These are phyloP conservation scores for Lichtheimia ornata DNA, from an alignment of 371 early-diverging fungal genomes.

Conservation along the genomic window DNA sequence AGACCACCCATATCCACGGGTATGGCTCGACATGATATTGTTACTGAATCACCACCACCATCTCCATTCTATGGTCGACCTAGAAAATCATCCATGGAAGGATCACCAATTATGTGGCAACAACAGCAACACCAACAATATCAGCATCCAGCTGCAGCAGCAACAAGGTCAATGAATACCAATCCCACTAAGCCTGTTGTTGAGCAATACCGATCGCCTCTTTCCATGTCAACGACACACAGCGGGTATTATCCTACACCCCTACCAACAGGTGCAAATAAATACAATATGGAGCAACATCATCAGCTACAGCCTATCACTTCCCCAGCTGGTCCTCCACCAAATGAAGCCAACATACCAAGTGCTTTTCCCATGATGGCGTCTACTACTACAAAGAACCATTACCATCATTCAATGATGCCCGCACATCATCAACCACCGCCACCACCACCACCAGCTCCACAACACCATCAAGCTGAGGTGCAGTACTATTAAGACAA, in stretches of 20 bases:
- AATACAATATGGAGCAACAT: too few species aligned
- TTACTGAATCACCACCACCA: neutral
- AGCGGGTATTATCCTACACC: neutral
- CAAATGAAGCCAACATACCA: too few species aligned
- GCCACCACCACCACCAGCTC: too few species aligned
- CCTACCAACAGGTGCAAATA: neutral
- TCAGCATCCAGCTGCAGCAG: neutral
- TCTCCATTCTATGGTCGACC: neutral
- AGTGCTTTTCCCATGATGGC: too few species aligned
- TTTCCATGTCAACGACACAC: neutral
- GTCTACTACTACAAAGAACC: too few species aligned
- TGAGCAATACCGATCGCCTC: slow-evolving; percentile 1
- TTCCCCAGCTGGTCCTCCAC: too few species aligned
- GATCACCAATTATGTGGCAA: neutral
- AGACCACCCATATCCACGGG: neutral
- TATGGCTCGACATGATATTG: neutral
- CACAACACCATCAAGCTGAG: too few species aligned
- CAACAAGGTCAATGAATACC: neutral
- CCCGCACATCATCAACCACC: too few species aligned
- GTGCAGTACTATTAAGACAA: too few species aligned
- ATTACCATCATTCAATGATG: too few species aligned
- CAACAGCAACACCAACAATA: neutral
- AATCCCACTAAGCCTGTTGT: neutral
- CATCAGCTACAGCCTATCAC: too few species aligned
- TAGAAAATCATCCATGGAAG: slow-evolving; percentile 3